A percentile compares a stretch with the other conserved stretches of the same genome.
Evolutionary conservation across 1,284 basidiomycete species (phyloP).

Genomic region (Meira miltonrushii): DNA sequence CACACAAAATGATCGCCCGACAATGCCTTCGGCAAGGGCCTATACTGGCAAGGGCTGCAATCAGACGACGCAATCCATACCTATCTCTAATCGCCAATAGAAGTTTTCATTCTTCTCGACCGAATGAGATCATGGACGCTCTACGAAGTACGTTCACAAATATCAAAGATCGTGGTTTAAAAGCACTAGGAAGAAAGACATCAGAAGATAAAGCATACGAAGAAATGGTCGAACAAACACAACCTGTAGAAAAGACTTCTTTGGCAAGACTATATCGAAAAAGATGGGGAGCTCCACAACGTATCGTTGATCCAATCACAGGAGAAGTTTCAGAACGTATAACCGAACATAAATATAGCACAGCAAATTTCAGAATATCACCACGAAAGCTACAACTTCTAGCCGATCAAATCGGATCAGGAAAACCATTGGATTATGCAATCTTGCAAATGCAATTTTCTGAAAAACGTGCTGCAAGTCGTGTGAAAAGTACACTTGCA

Average conservation of each 20-base stretch:
- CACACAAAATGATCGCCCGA: too few species aligned
- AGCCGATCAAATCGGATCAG: constrained; percentile 69
- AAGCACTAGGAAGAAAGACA: neutral
- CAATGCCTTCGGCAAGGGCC: too few species aligned
- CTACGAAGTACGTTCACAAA: neutral
- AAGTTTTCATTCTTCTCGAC: too few species aligned
- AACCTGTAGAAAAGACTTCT: neutral
- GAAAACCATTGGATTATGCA: constrained; percentile 65
- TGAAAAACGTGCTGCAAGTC: constrained; percentile 77
- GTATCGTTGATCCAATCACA: neutral
- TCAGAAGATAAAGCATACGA: constrained; percentile 1
- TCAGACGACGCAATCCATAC: too few species aligned
- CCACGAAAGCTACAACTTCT: constrained; percentile 86
- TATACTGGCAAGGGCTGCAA: too few species aligned
- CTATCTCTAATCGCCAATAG: neutral
- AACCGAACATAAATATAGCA: constrained; percentile 79
- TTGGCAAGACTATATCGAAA: neutral
- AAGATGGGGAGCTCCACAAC: constrained; percentile 1
- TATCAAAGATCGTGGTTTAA: neutral
- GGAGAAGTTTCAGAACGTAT: neutral
- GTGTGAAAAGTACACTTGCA: constrained; percentile 81
- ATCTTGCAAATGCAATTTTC: constrained; percentile 95
- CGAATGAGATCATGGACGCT: neutral
- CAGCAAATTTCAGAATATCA: constrained; percentile 85
- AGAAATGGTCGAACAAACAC: neutral